Evolutionary conservation across 176 grass and related monocot species (phyloP).

Genomic region (Miscanthus lutarioriparius): DNA sequence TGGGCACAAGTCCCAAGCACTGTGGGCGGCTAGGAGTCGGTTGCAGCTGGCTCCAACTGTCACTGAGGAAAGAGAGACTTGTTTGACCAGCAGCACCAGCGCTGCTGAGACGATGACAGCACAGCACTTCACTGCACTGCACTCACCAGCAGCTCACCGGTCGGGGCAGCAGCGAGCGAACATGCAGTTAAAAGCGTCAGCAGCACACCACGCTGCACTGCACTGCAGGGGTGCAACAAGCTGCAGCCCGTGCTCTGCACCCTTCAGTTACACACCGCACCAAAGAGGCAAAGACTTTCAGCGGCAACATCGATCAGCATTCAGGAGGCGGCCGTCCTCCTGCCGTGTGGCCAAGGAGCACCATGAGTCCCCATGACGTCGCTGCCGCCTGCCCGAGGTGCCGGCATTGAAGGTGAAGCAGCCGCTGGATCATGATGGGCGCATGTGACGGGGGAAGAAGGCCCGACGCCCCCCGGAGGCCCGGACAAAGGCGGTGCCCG

Average conservation of each 20-base stretch:
- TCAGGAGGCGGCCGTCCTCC: not conserved
- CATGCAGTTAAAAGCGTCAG: conserved; percentile 44
- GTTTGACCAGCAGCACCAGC: conserved; percentile 36
- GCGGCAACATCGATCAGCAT: not conserved
- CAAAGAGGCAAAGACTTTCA: not conserved
- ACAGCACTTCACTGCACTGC: not conserved
- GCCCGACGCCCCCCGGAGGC: not conserved
- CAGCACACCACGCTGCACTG: conserved; percentile 6
- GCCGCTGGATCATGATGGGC: not conserved
- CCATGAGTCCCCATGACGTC: not conserved
- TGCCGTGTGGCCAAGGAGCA: conserved; percentile 27
- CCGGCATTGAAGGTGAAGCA: conserved; percentile 1
- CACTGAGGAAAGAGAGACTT: not conserved
- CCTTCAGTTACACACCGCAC: not conserved
- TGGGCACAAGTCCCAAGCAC: conserved; percentile 6
- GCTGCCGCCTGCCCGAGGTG: not conserved
- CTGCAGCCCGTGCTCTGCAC: conserved; percentile 22
- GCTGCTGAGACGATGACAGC: conserved; percentile 11
- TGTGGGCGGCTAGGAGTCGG: not conserved
- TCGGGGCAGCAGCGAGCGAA: not conserved
- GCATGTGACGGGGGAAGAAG: conserved; percentile 16
- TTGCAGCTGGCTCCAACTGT: conserved; percentile 47
- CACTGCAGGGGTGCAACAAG: not conserved
- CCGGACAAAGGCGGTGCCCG: not conserved
- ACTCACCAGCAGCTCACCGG: conserved; percentile 1